phyloP scores from a whole-genome alignment of 495 filamentous ascomycete genomes.

The Penicillium riverlandense region DNA sequence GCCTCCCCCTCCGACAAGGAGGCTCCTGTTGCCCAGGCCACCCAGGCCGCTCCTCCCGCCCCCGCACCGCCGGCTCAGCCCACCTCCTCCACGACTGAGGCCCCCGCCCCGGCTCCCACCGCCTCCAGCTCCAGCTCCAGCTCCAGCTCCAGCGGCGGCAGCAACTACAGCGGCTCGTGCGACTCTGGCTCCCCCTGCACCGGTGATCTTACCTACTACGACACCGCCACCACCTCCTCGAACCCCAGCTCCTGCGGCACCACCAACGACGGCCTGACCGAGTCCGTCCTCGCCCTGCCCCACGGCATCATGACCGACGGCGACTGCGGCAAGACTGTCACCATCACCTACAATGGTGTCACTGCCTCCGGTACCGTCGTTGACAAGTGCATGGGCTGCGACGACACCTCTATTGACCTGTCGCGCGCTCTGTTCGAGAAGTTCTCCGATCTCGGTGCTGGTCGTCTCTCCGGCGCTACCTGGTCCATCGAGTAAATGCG shows the following conservation, averaged over 20 bases:
- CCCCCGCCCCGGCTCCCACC: slow-evolving; percentile 1
- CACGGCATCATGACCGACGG: slow-evolving; percentile 49
- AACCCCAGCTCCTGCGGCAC: slow-evolving; percentile 39
- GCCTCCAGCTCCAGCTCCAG: background rate
- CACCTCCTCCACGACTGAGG: background rate
- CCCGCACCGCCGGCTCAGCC: background rate
- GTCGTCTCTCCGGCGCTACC: slow-evolving; percentile 24
- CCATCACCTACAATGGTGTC: slow-evolving; percentile 50
- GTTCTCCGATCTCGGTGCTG: slow-evolving; percentile 20
- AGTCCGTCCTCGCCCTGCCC: slow-evolving; percentile 41
- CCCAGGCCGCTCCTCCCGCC: background rate
- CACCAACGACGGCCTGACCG: slow-evolving; percentile 32
- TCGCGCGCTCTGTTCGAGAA: slow-evolving; percentile 35
- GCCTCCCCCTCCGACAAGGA: slow-evolving; percentile 6
- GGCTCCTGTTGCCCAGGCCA: background rate
- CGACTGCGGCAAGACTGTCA: slow-evolving; percentile 61
- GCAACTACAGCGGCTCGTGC: slow-evolving; percentile 27
- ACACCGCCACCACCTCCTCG: slow-evolving; percentile 27
- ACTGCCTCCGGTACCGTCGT: slow-evolving; percentile 49
- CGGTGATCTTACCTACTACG: slow-evolving; percentile 42
- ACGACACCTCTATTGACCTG: slow-evolving; percentile 36
- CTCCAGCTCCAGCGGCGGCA: slow-evolving; percentile 10
- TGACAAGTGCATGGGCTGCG: slow-evolving; percentile 73
- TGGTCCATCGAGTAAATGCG: slow-evolving; percentile 29
- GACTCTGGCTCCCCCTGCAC: slow-evolving; percentile 24